phyloP scores from a whole-genome alignment of 495 filamentous ascomycete genomes.

The Tricharina praecox region DNA sequence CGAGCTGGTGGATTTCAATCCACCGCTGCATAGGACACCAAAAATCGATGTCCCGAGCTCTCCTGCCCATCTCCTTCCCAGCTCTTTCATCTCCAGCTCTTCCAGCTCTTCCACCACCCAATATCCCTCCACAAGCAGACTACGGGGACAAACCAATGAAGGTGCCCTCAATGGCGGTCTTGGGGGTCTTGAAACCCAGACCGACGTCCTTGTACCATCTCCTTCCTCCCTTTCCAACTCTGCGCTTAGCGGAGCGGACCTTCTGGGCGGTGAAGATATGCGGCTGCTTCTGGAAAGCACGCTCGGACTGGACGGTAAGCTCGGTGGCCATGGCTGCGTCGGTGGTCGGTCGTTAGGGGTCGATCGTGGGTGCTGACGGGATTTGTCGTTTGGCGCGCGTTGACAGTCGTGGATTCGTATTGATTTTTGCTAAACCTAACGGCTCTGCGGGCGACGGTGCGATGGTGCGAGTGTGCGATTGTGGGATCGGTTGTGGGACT shows the following conservation, averaged over 20 bases:
- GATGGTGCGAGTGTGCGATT: no score
- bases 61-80: neutral
- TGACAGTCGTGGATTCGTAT: conserved; percentile 2
- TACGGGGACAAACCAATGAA: conserved; percentile 78
- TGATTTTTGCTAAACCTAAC: neutral
- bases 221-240: conserved; percentile 63
- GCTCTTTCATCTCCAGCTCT: neutral
- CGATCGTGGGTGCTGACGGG: conserved; percentile 9
- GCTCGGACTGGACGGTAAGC: conserved; percentile 94
- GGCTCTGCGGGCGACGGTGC: neutral
- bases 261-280: conserved; percentile 98
- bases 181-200: conserved; percentile 94
- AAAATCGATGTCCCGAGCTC: neutral
- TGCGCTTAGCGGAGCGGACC: conserved; percentile 65
- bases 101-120: no score
- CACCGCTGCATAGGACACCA: no score
- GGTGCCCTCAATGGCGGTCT: conserved; percentile 88
- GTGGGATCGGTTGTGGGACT: no score
- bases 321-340: conserved; percentile 91
- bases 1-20: no score
- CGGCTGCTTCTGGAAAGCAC: conserved; percentile 98
- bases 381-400: neutral
- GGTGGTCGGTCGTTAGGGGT: conserved; percentile 19
- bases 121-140: conserved; percentile 4
- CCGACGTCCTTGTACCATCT: conserved; percentile 99